Evolutionary conservation across 1,284 basidiomycete genomes (phyloP).

Genomic region (Pseudozyma sp.): DNA sequence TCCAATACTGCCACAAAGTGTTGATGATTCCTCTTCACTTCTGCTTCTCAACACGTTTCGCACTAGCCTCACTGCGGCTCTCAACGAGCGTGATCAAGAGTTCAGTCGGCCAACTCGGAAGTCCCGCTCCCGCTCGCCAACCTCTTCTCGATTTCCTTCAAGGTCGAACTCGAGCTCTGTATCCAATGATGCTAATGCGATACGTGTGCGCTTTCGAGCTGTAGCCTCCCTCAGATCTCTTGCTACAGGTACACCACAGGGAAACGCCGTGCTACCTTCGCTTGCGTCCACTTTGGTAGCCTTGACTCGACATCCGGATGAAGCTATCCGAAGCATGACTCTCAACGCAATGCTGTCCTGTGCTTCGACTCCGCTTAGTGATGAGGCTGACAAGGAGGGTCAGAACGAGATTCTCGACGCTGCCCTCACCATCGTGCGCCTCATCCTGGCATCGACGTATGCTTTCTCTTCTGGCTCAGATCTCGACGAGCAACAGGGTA

Average conservation of each 20-base stretch:
- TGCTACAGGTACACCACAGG: conserved; percentile 20
- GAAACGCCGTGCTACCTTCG: conserved; percentile 26
- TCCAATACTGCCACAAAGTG: not conserved
- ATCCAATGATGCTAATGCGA: not conserved
- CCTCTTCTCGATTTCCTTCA: conserved; percentile 12
- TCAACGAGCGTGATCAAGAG: not conserved
- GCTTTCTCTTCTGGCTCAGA: conserved; percentile 23
- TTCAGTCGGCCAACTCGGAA: not conserved
- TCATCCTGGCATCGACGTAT: conserved; percentile 35
- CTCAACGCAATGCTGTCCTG: conserved; percentile 39
- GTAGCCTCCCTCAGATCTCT: conserved; percentile 28
- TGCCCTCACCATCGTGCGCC: conserved; percentile 33
- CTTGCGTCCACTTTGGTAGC: conserved; percentile 40
- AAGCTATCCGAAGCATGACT: conserved; percentile 22
- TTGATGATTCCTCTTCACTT: conserved; percentile 30
- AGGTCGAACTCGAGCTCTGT: not conserved
- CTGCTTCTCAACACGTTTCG: conserved; percentile 51
- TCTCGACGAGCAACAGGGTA: conserved; percentile 24
- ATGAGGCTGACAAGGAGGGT: conserved; percentile 9
- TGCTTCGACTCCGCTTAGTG: not conserved
- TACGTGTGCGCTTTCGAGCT: conserved; percentile 5
- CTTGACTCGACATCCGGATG: conserved; percentile 31
- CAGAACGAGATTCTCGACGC: conserved; percentile 37
- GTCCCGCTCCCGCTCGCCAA: conserved; percentile 9
- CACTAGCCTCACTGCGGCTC: conserved; percentile 20